Evolutionary conservation across 352 stramenopile genomes (phyloP), one percentile per base, ranked within the genome.

Genomic region (Globisporangium barbulae): DNA sequence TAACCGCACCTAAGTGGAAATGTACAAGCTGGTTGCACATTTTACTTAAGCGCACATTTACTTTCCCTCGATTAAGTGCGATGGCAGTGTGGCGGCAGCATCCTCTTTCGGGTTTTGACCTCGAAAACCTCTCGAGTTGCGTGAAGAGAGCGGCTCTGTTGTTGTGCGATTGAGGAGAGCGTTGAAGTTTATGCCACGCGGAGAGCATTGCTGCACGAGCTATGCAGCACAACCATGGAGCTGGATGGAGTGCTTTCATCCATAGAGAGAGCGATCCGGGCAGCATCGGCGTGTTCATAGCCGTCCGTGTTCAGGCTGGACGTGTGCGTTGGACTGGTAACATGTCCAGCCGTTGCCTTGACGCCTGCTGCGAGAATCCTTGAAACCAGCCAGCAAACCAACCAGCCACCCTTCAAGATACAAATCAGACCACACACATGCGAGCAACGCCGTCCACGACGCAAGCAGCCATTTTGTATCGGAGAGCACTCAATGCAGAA

Each of bases 371-470:
- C 41, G 21, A 6, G 19, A 22, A 47, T 47, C 41, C 2, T 39
- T n/a, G 30, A 44, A 57, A 30, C 19, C 52, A 57, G 30, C 28
- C 13, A 9, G 25, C 25, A 28, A 28, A 28, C 25, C 25, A 3
- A 28, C 25, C 30, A 22, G 30, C 49, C 31, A 56, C 49, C 50
- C 3, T 56, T 56, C 52, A 57, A 57, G 52, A 57, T 57, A 15
- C 31, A 57, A 31, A 57, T 13, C n/a, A 52, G n/a, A 10, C 25
- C 25, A 28, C 25, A 28, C 41, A 10, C 37, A 42, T 42, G 35
- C 8, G 5, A 42, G 3, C 39, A 45, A 13, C n/a, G n/a, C n/a
- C n/a, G 42, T 25, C 17, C 42, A 22, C 42, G 41, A 22, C 42
- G 25, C 25, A 28, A 28, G 25, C 37, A 48, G 17, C 17, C 15